Conservation (phyloP, 2,329 filamentous ascomycete species). For the Coniochaeta hoffmannii region DNA sequence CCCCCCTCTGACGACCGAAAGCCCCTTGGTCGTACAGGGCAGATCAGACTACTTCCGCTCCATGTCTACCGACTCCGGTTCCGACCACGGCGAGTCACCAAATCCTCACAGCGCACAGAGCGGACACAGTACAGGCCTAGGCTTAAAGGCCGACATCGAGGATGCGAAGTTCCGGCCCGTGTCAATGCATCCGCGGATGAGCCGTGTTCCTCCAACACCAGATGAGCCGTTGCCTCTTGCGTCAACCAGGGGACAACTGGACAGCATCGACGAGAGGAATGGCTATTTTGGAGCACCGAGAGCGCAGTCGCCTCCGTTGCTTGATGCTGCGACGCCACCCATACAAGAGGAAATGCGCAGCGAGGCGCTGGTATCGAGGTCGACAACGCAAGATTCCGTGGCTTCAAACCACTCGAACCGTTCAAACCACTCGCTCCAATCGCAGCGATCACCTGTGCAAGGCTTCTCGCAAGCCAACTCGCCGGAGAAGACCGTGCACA, state of each 20-base stretch:
- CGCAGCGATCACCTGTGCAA: slow-evolving; percentile 25
- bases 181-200: slow-evolving; percentile 71
- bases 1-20: slow-evolving; percentile 73
- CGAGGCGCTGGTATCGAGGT: slow-evolving; percentile 7
- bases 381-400: slow-evolving; percentile 24
- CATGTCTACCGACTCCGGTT: slow-evolving; percentile 54
- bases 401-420: background rate
- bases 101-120: slow-evolving; percentile 22
- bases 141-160: slow-evolving; percentile 48
- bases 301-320: slow-evolving; percentile 50
- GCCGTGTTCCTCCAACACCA: slow-evolving; percentile 47
- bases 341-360: slow-evolving; percentile 4
- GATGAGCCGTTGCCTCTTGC: slow-evolving; percentile 35
- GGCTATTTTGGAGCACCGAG: slow-evolving; percentile 45
- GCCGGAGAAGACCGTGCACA: slow-evolving; percentile 34
- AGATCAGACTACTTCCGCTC: slow-evolving; percentile 78
- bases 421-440: slow-evolving; percentile 9
- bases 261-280: slow-evolving; percentile 28
- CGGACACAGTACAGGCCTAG: slow-evolving; percentile 39
- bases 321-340: slow-evolving; percentile 27
- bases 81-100: slow-evolving; percentile 33
- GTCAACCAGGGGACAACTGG: slow-evolving; percentile 21
- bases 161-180: slow-evolving; percentile 53
- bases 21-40: slow-evolving; percentile 67
- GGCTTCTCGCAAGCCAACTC: slow-evolving; percentile 28